phyloP scores from a whole-genome alignment of 768 basidiomycete species.

The Xerocomus brunneocitrinus region DNA sequence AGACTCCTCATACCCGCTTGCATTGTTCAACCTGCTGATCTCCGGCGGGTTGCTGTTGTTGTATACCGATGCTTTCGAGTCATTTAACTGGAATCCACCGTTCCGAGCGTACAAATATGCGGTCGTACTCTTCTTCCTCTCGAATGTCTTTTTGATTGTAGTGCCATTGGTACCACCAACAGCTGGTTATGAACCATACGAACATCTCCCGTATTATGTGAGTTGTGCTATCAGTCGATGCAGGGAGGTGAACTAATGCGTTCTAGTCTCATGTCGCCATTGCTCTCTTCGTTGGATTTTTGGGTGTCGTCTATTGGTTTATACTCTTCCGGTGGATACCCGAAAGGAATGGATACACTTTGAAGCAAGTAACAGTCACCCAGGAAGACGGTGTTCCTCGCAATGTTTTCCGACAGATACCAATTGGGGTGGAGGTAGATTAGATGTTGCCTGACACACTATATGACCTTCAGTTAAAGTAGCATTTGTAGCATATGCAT shows the following conservation, averaged over 20 bases:
- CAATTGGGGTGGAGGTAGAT: conserved; percentile 4
- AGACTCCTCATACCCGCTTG: conserved; percentile 57
- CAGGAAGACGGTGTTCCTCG: conserved; percentile 60
- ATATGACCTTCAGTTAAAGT: too few relatives aligned
- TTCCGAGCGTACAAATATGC: conserved; percentile 51
- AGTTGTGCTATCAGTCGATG: conserved; percentile 17
- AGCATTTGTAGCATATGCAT: too few relatives aligned
- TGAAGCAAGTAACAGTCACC: conserved; percentile 43
- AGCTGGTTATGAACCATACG: conserved; percentile 47
- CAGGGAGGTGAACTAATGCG: neutral
- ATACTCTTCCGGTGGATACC: conserved; percentile 50
- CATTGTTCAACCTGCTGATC: conserved; percentile 55
- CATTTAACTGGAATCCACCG: conserved; percentile 59
- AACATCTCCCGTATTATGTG: conserved; percentile 66
- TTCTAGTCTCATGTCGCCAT: conserved; percentile 48
- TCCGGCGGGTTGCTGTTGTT: conserved; percentile 62
- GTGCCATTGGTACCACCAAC: conserved; percentile 63
- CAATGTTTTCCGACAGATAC: conserved; percentile 44
- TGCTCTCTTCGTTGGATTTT: conserved; percentile 41
- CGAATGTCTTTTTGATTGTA: conserved; percentile 60
- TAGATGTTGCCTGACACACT: neutral
- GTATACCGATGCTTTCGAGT: conserved; percentile 40
- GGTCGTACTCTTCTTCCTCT: conserved; percentile 53
- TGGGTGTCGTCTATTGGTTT: conserved; percentile 58
- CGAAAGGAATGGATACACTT: conserved; percentile 41